Conservation (phyloP, 768 basidiomycete species). For the Pulveroboletus ravenelii region DNA sequence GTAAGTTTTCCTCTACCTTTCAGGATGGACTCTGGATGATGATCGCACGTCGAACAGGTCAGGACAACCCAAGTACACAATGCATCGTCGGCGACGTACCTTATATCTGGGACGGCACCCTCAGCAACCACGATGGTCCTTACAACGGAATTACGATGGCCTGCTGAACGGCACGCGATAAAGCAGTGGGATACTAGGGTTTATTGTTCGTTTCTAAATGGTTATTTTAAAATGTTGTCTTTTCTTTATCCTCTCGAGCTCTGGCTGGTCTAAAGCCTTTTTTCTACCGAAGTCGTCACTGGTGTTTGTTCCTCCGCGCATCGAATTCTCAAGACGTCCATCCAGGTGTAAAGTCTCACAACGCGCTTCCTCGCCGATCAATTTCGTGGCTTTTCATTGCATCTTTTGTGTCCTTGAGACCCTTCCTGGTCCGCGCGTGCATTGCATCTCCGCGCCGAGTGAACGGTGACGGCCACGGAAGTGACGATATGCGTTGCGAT, state of each 20-base stretch:
- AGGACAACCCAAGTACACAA: slow-evolving; percentile 51
- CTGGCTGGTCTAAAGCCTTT: no score
- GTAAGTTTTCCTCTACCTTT: slow-evolving; percentile 17
- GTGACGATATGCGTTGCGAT: background rate
- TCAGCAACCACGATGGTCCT: slow-evolving; percentile 43
- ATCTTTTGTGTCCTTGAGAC: no score
- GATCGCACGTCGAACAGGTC: slow-evolving; percentile 27
- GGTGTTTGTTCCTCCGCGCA: no score
- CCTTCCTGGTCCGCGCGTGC: background rate
- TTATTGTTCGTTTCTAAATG: no score
- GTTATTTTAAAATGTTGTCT: no score
- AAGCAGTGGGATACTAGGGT: no score
- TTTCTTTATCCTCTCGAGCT: no score
- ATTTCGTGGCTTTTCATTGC: background rate
- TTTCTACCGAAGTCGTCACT: no score
- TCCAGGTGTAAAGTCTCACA: background rate
- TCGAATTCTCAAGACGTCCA: no score
- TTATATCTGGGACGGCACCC: slow-evolving; percentile 40
- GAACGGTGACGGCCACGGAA: background rate
- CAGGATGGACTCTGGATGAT: background rate
- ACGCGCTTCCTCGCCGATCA: no score
- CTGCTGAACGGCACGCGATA: background rate
- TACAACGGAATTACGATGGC: slow-evolving; percentile 29
- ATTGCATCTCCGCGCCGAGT: slow-evolving; percentile 1
- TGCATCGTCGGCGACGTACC: slow-evolving; percentile 23